A percentile compares a stretch with the other conserved stretches of the same genome.
Conservation (phyloP, 225 moss, liverwort and hornwort genomes). For the Pleurozium schreberi region DNA sequence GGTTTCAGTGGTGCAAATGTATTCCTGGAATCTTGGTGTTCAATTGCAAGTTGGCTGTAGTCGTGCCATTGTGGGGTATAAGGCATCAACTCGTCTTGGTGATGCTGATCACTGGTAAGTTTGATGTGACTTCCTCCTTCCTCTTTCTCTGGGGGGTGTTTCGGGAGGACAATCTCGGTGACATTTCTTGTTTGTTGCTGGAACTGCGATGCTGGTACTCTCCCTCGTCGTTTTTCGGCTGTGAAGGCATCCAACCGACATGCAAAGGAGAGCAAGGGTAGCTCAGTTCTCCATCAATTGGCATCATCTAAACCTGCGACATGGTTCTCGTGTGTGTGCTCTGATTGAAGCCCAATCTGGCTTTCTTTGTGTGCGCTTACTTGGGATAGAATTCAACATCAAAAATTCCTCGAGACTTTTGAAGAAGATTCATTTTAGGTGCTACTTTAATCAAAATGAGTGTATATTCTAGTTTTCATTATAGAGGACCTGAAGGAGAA, state of each 20-base stretch:
- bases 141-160: neutral
- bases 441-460: too few relatives aligned
- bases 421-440: neutral
- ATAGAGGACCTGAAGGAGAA: neutral
- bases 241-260: constrained; percentile 32
- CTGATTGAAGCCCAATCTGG: neutral
- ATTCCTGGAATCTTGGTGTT: neutral
- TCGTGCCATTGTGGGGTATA: constrained; percentile 46
- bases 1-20: neutral
- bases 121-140: neutral
- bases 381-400: neutral
- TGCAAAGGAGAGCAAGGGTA: constrained; percentile 3
- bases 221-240: neutral
- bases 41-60: constrained; percentile 7
- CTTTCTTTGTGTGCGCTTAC: neutral
- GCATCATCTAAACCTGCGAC: constrained; percentile 50
- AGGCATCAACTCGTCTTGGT: constrained; percentile 34
- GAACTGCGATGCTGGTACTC: neutral
- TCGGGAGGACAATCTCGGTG: neutral
- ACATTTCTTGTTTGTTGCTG: neutral
- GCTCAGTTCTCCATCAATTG: constrained; percentile 37
- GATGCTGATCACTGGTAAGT: constrained; percentile 53
- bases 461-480: neutral
- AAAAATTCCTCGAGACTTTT: neutral
- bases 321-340: constrained; percentile 20